Evolutionary conservation across 768 basidiomycete species (phyloP).

Genomic region (Russula sp.): DNA sequence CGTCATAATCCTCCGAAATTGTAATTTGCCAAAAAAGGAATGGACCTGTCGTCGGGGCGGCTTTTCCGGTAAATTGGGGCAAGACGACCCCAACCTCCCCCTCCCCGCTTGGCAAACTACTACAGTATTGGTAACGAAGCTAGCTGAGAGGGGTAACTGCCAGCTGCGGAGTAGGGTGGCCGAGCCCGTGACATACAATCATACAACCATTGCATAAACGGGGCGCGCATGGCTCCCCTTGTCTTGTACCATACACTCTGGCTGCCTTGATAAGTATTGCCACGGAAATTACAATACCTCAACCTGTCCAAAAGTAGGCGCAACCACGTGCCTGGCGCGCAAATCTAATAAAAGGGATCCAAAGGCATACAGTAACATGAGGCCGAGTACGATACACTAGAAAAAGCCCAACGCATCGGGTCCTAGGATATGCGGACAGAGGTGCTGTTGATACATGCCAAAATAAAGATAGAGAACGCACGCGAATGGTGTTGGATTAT

Average conservation of each 20-base stretch:
- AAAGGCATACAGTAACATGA: neutral
- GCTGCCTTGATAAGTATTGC: neutral
- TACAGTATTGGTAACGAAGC: too few species aligned
- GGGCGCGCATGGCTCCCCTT: too few species aligned
- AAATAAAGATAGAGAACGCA: conserved; percentile 9
- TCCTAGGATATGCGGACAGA: neutral
- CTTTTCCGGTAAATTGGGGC: neutral
- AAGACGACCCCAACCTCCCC: too few species aligned
- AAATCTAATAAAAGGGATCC: neutral
- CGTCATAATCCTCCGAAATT: neutral
- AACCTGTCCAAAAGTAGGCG: neutral
- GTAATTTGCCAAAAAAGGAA: neutral
- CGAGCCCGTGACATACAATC: neutral
- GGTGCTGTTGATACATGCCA: neutral
- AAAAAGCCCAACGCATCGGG: neutral
- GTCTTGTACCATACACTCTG: neutral
- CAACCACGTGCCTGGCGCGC: neutral
- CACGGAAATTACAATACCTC: neutral
- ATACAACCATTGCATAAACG: neutral
- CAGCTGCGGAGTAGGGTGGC: too few species aligned
- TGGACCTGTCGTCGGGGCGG: too few species aligned
- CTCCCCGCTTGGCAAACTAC: too few species aligned
- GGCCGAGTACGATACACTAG: neutral
- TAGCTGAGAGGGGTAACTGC: too few species aligned
- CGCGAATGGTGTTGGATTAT: conserved; percentile 18